Percentiles rank a stretch among this genome's conserved stretches.
These are phyloP conservation scores for Suillus clintonianus DNA, from an alignment of 768 basidiomycete species.

Conservation along the genomic window DNA sequence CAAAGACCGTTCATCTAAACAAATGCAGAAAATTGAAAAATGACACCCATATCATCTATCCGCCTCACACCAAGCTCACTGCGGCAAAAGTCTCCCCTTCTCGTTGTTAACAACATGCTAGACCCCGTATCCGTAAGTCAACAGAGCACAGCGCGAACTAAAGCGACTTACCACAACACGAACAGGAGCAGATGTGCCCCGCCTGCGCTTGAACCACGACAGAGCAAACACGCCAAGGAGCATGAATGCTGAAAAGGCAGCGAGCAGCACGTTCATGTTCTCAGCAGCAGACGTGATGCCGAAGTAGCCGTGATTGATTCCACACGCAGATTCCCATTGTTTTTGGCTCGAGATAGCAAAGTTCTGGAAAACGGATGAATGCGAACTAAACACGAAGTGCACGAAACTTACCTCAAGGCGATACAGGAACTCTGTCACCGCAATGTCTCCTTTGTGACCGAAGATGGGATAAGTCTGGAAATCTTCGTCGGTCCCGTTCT, in stretches of 20 bases:
- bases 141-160: neutral
- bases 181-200: slow-evolving; percentile 6
- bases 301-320: slow-evolving; percentile 27
- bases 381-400: neutral
- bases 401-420: slow-evolving; percentile 61
- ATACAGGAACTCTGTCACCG: slow-evolving; percentile 82
- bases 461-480: slow-evolving; percentile 72
- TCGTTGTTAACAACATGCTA: slow-evolving; percentile 15
- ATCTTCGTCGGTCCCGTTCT: slow-evolving; percentile 66
- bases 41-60: neutral
- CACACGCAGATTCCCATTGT: slow-evolving; percentile 43
- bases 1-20: neutral
- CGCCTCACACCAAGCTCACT: slow-evolving; percentile 10
- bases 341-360: slow-evolving; percentile 38
- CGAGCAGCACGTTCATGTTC: neutral
- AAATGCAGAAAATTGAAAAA: neutral
- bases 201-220: slow-evolving; percentile 17
- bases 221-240: slow-evolving; percentile 15
- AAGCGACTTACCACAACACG: slow-evolving; percentile 15
- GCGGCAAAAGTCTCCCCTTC: slow-evolving; percentile 24
- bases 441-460: slow-evolving; percentile 68
- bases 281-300: slow-evolving; percentile 6
- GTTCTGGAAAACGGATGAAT: slow-evolving; percentile 26
- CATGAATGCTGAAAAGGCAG: slow-evolving; percentile 9
- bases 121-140: neutral